These are phyloP conservation scores for Viridothelium virens DNA, from an alignment of 495 filamentous ascomycete species.

Conservation along the genomic window DNA sequence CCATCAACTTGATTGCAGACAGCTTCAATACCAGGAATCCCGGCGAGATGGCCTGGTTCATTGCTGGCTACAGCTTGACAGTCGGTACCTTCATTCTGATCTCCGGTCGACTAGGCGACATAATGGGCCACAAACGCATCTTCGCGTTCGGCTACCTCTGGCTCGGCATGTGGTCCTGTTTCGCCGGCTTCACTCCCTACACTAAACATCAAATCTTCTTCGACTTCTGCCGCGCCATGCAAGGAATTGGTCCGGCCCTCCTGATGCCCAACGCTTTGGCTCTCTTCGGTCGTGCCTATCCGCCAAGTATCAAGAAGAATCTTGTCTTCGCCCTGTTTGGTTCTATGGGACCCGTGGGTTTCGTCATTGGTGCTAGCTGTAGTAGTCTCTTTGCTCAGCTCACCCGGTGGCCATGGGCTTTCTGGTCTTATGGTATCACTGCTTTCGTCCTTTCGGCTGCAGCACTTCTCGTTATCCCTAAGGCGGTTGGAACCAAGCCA, in stretches of 20 bases:
- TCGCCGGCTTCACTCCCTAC: slow-evolving; percentile 47
- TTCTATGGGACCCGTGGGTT: slow-evolving; percentile 28
- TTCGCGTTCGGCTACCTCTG: slow-evolving; percentile 56
- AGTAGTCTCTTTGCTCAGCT: slow-evolving; percentile 28
- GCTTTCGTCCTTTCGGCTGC: slow-evolving; percentile 20
- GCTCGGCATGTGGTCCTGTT: slow-evolving; percentile 52
- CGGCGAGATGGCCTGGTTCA: slow-evolving; percentile 43
- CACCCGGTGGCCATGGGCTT: slow-evolving; percentile 32
- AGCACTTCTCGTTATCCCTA: slow-evolving; percentile 24
- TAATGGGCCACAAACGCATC: slow-evolving; percentile 54
- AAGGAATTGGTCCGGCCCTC: slow-evolving; percentile 32
- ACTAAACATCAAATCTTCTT: slow-evolving; percentile 27
- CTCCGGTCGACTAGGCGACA: slow-evolving; percentile 56
- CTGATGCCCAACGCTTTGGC: slow-evolving; percentile 31
- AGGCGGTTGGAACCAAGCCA: slow-evolving; percentile 15
- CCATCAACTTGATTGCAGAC: slow-evolving; percentile 28
- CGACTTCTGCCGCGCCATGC: slow-evolving; percentile 29
- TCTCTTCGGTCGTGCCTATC: slow-evolving; percentile 28
- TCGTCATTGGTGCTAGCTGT: slow-evolving; percentile 26
- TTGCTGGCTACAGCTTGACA: slow-evolving; percentile 52
- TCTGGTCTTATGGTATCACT: slow-evolving; percentile 29
- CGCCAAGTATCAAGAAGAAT: slow-evolving; percentile 29
- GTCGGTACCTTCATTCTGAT: slow-evolving; percentile 60
- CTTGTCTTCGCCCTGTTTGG: slow-evolving; percentile 33
- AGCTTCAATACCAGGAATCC: slow-evolving; percentile 24